Evolutionary conservation across 441 rosid genomes (phyloP).

Genomic region (Pelargonium citronellum): DNA sequence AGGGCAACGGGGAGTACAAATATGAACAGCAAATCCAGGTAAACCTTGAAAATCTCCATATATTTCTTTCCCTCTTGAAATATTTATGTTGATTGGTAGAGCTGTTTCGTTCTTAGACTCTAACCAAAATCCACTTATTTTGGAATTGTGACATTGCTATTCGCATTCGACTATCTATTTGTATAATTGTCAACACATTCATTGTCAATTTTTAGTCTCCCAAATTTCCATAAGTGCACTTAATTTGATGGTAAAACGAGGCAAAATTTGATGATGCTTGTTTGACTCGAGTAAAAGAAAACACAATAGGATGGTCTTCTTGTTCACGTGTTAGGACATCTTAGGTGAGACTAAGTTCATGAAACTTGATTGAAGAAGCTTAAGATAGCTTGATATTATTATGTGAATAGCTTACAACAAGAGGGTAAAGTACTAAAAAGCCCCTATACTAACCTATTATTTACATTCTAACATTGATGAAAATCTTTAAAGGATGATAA

Average conservation of each 20-base stretch:
- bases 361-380: too few species aligned
- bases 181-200: neutral
- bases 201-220: neutral
- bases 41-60: constrained; percentile 15
- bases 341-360: too few species aligned
- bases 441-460: too few species aligned
- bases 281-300: too few species aligned
- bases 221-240: constrained; percentile 5
- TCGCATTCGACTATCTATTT: neutral
- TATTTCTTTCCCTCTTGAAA: neutral
- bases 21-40: constrained; percentile 66
- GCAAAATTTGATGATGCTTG: neutral
- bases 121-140: neutral
- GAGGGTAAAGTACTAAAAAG: too few species aligned
- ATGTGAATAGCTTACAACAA: too few species aligned
- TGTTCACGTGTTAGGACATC: too few species aligned
- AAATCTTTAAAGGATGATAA: too few species aligned
- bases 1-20: constrained; percentile 67
- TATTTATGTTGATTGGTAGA: neutral
- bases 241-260: neutral
- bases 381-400: too few species aligned
- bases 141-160: neutral
- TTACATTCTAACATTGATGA: too few species aligned
- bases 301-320: too few species aligned
- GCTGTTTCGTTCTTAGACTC: constrained; percentile 5